Evolutionary conservation across 2,329 filamentous ascomycete genomes (phyloP).

Genomic region (Hypomyces rosellus): DNA sequence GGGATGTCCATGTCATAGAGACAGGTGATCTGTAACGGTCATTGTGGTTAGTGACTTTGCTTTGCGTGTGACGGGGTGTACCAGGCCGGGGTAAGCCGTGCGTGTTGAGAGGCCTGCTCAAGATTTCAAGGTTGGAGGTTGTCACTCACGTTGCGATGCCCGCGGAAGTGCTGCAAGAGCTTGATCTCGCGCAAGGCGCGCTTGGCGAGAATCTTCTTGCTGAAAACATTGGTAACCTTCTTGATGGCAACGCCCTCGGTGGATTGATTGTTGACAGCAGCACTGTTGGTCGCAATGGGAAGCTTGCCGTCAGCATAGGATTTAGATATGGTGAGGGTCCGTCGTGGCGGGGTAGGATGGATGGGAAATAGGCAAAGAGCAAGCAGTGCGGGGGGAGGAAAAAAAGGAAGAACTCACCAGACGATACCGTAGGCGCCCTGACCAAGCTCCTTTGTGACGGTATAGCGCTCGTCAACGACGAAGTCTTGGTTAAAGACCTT

Average conservation of each 20-base stretch:
- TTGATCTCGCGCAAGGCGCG: constrained; percentile 97
- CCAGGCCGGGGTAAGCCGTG: no score
- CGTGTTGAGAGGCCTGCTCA: no score
- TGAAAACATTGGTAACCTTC: constrained; percentile 99
- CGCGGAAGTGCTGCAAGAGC: constrained; percentile 93
- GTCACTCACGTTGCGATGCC: constrained; percentile 69
- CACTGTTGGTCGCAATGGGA: constrained; percentile 47
- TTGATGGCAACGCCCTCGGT: constrained; percentile 96
- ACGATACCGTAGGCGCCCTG: constrained; percentile 99
- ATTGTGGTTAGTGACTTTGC: constrained; percentile 3
- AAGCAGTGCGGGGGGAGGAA: constrained; percentile 4
- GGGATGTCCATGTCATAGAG: constrained; percentile 99
- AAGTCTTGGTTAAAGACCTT: constrained; percentile 99
- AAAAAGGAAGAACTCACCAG: constrained; percentile 56
- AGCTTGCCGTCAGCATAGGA: constrained; percentile 20
- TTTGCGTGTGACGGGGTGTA: not conserved
- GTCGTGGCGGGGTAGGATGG: constrained; percentile 21
- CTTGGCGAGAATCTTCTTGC: constrained; percentile 99
- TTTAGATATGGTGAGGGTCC: not conserved
- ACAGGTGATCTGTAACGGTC: constrained; percentile 75
- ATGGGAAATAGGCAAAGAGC: constrained; percentile 14
- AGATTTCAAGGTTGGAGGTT: no score
- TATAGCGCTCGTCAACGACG: constrained; percentile 95
- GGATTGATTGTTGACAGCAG: constrained; percentile 84
- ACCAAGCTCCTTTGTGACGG: constrained; percentile 95